Base-by-base conservation (phyloP, 192 early-diverging fungal genomes). In the Coemansia sp. region DNA sequence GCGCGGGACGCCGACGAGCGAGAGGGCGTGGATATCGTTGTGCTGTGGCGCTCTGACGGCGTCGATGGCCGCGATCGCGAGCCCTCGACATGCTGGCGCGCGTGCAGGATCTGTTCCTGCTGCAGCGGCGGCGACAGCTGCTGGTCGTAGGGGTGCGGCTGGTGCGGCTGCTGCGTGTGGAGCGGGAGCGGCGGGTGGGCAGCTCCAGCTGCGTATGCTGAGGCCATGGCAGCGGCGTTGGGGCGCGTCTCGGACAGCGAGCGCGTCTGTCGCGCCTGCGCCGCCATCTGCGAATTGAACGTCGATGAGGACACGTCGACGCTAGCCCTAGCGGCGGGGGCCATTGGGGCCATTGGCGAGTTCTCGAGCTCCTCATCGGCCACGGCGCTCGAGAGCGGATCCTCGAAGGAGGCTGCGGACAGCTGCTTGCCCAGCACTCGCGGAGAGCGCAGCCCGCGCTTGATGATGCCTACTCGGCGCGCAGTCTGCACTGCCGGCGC, bases 121-220 rank as follows among this genome's bases (percentile, higher is more conserved):
- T 82, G 79, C 46, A 76, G 70, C 43, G 54, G 45, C 35, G 73
- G 79, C 64, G 79, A 62, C n/a, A 82, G 66, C 64, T 82, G 79
- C 59, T 82, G 79, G 51, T 76, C 79, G 37, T 82, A 82, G 25
- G 79, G 79, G 25, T 82, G 79, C 31, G 73, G 73, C 1, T 74
- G 64, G 31, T 22, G n/a, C n/a, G n/a, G n/a, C n/a, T n/a, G n/a
- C n/a, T n/a, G n/a, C n/a, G n/a, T 38, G 58, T 54, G 43, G 24
- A 40, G 54, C 14, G 58, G 60, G 39, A 31, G n/a, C 12, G 54
- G 40, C n/a, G 29, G 29, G 31, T 37, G 27, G 0, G 67, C 22
- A 36, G 37, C 37, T 22, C 45, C 38, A 43, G n/a, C 31, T 31
- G 58, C 19, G 6, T n/a, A n/a, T n/a, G n/a, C n/a, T n/a, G n/a